phyloP scores from a whole-genome alignment of 2,329 filamentous ascomycete species.

The Neonectria sp. region DNA sequence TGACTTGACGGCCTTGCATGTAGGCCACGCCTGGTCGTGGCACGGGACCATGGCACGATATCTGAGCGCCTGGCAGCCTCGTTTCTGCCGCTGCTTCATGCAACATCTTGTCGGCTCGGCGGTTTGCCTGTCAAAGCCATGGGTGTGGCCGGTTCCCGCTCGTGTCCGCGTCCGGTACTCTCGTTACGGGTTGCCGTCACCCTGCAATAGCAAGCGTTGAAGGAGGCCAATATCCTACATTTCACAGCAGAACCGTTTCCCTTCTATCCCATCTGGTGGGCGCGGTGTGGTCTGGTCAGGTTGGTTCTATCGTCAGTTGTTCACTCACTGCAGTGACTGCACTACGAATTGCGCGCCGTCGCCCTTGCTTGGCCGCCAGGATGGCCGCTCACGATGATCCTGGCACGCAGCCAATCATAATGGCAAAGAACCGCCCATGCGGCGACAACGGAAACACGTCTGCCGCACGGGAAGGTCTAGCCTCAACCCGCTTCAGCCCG shows the following conservation, averaged over 20 bases:
- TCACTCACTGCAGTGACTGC: slow-evolving; percentile 15
- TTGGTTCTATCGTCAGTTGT: slow-evolving; percentile 26
- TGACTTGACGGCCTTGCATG: slow-evolving; percentile 27
- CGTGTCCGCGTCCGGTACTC: slow-evolving; percentile 10
- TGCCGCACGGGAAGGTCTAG: slow-evolving; percentile 48
- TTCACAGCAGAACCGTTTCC: slow-evolving; percentile 3
- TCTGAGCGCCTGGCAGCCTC: slow-evolving; percentile 30
- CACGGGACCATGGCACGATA: slow-evolving; percentile 35
- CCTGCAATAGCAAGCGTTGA: background rate
- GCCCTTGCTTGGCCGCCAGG: slow-evolving; percentile 36
- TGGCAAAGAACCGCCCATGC: slow-evolving; percentile 39
- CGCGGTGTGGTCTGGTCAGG: slow-evolving; percentile 17
- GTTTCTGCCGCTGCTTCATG: slow-evolving; percentile 27
- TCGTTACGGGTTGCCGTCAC: background rate
- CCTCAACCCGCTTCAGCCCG: slow-evolving; percentile 40
- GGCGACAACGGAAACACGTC: slow-evolving; percentile 50
- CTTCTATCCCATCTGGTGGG: slow-evolving; percentile 6
- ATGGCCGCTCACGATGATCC: slow-evolving; percentile 37
- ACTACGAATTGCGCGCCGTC: slow-evolving; percentile 32
- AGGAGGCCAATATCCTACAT: background rate
- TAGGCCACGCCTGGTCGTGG: slow-evolving; percentile 26
- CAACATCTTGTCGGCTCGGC: slow-evolving; percentile 17
- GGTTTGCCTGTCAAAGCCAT: slow-evolving; percentile 19
- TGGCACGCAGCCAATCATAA: slow-evolving; percentile 42
- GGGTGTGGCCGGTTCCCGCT: slow-evolving; percentile 3